A percentile compares a stretch with the other conserved stretches of the same genome.
Conservation (phyloP, 2,329 filamentous ascomycete species). For the Beauveria pseudobassiana region DNA sequence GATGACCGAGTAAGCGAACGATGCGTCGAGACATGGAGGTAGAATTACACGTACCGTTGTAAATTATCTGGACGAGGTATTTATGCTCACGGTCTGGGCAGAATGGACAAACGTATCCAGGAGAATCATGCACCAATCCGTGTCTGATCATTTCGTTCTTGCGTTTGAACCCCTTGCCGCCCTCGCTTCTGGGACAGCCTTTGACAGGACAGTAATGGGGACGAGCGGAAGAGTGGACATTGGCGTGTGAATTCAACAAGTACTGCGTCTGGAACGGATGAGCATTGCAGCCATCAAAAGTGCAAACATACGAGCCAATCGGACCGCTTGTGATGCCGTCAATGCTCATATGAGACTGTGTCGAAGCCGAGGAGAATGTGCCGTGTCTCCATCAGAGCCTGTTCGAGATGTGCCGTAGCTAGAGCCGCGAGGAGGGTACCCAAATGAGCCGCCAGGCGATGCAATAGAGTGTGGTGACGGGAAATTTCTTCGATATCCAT, state of each 20-base stretch:
- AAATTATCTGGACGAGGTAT: slow-evolving; percentile 91
- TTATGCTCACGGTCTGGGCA: slow-evolving; percentile 90
- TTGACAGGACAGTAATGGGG: slow-evolving; percentile 60
- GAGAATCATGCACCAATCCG: slow-evolving; percentile 86
- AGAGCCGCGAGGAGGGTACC: slow-evolving; percentile 20
- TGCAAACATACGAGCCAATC: slow-evolving; percentile 50
- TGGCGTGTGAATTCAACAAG: slow-evolving; percentile 72
- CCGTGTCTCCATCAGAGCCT: not conserved
- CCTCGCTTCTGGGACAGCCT: slow-evolving; percentile 54
- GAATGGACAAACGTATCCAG: slow-evolving; percentile 93
- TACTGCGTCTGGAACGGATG: slow-evolving; percentile 70
- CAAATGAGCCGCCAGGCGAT: slow-evolving; percentile 30
- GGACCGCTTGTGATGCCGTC: slow-evolving; percentile 48
- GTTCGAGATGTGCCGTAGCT: not conserved
- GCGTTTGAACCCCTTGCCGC: slow-evolving; percentile 62
- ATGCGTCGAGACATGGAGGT: not conserved
- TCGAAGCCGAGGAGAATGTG: slow-evolving; percentile 2
- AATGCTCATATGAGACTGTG: slow-evolving; percentile 23
- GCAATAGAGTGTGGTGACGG: slow-evolving; percentile 39
- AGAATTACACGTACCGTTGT: slow-evolving; percentile 60
- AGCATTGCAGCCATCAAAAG: slow-evolving; percentile 57
- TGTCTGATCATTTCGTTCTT: slow-evolving; percentile 69
- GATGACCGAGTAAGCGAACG: not conserved
- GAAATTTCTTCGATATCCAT: slow-evolving; percentile 36
- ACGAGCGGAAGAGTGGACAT: slow-evolving; percentile 58